These are phyloP conservation scores for Fusarium coicis DNA, from an alignment of 2,329 filamentous ascomycete genomes.

Conservation along the genomic window DNA sequence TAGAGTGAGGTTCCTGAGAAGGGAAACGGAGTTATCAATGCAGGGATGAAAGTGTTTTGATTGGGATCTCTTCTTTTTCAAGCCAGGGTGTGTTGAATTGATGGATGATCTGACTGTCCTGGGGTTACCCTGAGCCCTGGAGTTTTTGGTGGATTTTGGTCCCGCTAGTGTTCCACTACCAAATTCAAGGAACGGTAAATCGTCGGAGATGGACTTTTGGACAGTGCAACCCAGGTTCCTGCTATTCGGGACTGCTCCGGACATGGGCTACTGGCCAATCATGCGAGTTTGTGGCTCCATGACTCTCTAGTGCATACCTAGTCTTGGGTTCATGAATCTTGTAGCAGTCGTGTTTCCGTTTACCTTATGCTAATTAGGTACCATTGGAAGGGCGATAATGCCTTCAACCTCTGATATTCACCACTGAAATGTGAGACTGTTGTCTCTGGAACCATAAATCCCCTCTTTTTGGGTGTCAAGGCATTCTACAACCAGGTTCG, in stretches of 20 bases:
- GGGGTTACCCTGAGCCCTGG: neutral
- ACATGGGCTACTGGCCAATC: neutral
- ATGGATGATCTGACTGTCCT: slow-evolving; percentile 32
- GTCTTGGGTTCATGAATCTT: slow-evolving; percentile 21
- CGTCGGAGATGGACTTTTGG: slow-evolving; percentile 26
- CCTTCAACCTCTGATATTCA: neutral
- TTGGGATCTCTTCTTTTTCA: slow-evolving; percentile 13
- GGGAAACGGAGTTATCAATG: neutral
- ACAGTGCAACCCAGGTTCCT: slow-evolving; percentile 26
- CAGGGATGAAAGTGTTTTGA: slow-evolving; percentile 21
- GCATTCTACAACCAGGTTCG: slow-evolving; percentile 13
- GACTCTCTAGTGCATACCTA: slow-evolving; percentile 16
- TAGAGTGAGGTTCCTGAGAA: slow-evolving; percentile 6
- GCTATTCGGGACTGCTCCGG: slow-evolving; percentile 30
- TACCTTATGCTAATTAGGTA: neutral
- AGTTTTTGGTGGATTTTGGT: slow-evolving; percentile 2
- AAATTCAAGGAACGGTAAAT: slow-evolving; percentile 22
- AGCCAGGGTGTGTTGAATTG: slow-evolving; percentile 7
- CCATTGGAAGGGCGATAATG: neutral
- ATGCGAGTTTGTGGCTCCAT: neutral
- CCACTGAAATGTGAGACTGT: slow-evolving; percentile 3
- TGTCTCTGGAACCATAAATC: slow-evolving; percentile 1
- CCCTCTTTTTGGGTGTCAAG: neutral
- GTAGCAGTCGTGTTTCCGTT: slow-evolving; percentile 9
- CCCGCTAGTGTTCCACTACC: slow-evolving; percentile 16